Evolutionary conservation across 2,329 filamentous ascomycete species (phyloP).

Genomic region (Zasmidium citrigriseum): DNA sequence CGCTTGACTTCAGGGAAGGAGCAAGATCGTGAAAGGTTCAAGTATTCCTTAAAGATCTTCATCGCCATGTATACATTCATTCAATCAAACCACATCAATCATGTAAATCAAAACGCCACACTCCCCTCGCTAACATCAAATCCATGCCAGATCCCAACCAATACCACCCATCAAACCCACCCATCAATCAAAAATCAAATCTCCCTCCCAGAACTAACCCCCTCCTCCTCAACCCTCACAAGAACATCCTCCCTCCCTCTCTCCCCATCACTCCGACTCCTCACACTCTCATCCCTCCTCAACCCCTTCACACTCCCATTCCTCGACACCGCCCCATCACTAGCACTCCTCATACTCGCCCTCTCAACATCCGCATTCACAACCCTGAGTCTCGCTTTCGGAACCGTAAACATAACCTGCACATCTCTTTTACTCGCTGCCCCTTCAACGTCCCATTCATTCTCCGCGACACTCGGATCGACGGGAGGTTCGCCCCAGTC

Average conservation of each 20-base stretch:
- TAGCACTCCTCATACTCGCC: constrained; percentile 38
- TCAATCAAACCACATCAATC: too few species aligned
- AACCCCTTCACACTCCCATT: constrained; percentile 18
- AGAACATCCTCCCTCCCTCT: not conserved
- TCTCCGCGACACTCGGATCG: constrained; percentile 35
- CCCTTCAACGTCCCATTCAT: constrained; percentile 54
- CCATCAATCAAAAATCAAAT: not conserved
- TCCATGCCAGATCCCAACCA: not conserved
- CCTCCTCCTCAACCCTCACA: constrained; percentile 1
- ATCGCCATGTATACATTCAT: too few species aligned
- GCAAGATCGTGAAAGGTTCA: too few species aligned
- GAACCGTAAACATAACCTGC: constrained; percentile 85
- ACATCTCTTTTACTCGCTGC: constrained; percentile 50
- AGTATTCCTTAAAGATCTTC: too few species aligned
- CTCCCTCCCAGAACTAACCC: constrained; percentile 2
- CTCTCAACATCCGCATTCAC: constrained; percentile 71
- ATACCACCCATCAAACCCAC: too few species aligned
- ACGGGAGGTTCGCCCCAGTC: constrained; percentile 36
- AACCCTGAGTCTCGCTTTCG: constrained; percentile 81
- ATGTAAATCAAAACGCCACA: not conserved
- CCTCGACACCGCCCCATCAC: constrained; percentile 29
- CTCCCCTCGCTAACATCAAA: constrained; percentile 6
- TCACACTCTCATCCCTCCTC: constrained; percentile 17
- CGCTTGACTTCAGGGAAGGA: too few species aligned
- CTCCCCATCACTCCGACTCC: constrained; percentile 17